Base-by-base conservation (phyloP, 495 filamentous ascomycete genomes). In the Tuber umbilicatum region DNA sequence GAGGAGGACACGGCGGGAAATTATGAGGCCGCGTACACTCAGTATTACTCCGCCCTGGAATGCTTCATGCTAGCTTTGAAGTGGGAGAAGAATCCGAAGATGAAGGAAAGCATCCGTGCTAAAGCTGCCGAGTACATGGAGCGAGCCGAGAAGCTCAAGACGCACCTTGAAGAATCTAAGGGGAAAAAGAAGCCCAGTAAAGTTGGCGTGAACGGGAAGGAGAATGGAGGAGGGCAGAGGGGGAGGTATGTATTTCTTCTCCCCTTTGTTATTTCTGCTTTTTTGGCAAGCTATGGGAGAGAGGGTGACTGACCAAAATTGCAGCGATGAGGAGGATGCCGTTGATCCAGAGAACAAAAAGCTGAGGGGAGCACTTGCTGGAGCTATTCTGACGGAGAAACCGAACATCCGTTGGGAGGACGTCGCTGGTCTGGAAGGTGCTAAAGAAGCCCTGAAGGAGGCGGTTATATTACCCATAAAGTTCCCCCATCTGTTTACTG, bases 51-150 rank as follows among this genome's bases (percentile, higher is more conserved):
- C 81, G 89, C 94, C 75, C 90, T 98, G 76, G 93, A 97, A 85
- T 87, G 96, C 71, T 97, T 97, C 85, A 94, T 97, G 92, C 89
- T 97, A 68, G 94, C 94, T 16, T 85, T 97, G 41, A 98, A 98
- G 86, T 98, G 94, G 93, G 94, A 97, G 86, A 99, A 98, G 87
- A 98, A 97, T 85, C 88, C 89, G 50, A 93, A 92, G 75, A 93
- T 92, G 67, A 98, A 99, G 86, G 92, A 97, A 83, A 97, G 97
- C 89, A 97, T 99, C 77, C 90, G 94, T 72, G 89, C 89, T 67
- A 98, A 98, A 85, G 90, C 92, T 2, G 91, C 86, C 79, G 94
- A 97, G 82, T 99, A 99, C 87, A 97, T 99, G 92, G 94, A 97
- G 83, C 92, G 95, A 50, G 94, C 95, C 47, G 95, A 98, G 86